A percentile compares a stretch with the other conserved stretches of the same genome.
Evolutionary conservation across 257 asterid species (phyloP).

Genomic region (Linderniella brevidens): DNA sequence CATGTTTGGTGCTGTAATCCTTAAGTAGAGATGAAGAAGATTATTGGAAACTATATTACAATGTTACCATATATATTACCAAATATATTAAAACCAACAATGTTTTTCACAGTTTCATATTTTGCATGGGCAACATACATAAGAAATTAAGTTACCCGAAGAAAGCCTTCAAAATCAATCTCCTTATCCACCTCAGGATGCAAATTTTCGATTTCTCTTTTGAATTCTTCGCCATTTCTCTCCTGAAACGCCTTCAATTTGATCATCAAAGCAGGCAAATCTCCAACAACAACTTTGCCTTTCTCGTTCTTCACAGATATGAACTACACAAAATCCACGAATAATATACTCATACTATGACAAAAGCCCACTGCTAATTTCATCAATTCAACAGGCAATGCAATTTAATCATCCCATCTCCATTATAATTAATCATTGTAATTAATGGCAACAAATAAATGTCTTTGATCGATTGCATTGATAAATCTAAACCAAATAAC

Average conservation of each 20-base stretch:
- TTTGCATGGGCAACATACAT: background rate
- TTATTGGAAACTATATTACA: background rate
- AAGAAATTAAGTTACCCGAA: constrained; percentile 36
- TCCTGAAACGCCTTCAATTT: constrained; percentile 50
- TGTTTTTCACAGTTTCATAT: background rate
- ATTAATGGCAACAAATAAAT: background rate
- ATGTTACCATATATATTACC: constrained; percentile 3
- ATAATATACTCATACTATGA: constrained; percentile 1
- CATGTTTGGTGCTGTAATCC: constrained; percentile 3
- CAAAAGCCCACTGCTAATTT: too few species aligned
- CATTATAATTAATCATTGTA: too few species aligned
- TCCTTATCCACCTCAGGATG: constrained; percentile 35
- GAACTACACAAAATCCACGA: constrained; percentile 26
- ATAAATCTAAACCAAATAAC: background rate
- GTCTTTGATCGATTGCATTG: constrained; percentile 9
- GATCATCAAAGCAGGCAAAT: constrained; percentile 58
- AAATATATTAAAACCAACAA: constrained; percentile 7
- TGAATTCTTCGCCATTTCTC: constrained; percentile 49
- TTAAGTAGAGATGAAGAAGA: background rate
- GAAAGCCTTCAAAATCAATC: constrained; percentile 89
- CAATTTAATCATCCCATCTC: too few species aligned
- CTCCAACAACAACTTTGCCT: constrained; percentile 57
- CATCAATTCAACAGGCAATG: too few species aligned
- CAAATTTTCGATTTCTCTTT: constrained; percentile 38
- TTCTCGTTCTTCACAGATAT: constrained; percentile 44